A percentile compares a stretch with the other conserved stretches of the same genome.
Evolutionary conservation across 1,284 basidiomycete genomes (phyloP).

Genomic region (Schizophyllum amplum): DNA sequence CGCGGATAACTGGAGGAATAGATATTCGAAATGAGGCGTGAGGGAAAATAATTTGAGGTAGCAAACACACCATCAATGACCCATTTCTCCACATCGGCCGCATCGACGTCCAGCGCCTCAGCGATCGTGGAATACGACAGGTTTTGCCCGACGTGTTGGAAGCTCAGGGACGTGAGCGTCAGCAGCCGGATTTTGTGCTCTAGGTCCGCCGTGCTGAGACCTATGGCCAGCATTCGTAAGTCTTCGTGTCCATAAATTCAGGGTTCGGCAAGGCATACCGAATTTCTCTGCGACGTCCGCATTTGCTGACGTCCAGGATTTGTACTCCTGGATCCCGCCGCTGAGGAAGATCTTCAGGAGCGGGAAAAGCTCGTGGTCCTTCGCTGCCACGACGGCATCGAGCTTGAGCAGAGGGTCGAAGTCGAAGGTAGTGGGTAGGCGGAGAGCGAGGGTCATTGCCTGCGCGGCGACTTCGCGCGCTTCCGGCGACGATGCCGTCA

Average conservation of each 20-base stretch:
- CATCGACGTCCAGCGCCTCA: slow-evolving; percentile 57
- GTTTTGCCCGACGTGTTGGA: slow-evolving; percentile 69
- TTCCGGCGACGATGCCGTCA: slow-evolving; percentile 43
- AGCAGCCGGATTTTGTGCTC: slow-evolving; percentile 80
- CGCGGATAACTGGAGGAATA: slow-evolving; percentile 69
- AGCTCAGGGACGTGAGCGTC: slow-evolving; percentile 72
- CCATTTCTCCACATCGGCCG: slow-evolving; percentile 80
- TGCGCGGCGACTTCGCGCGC: slow-evolving; percentile 50
- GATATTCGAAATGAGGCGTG: slow-evolving; percentile 5
- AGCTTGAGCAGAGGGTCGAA: slow-evolving; percentile 77
- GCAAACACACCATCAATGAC: slow-evolving; percentile 71
- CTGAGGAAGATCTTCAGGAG: slow-evolving; percentile 69
- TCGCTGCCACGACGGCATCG: slow-evolving; percentile 62
- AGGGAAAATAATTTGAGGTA: not conserved
- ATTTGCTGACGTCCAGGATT: slow-evolving; percentile 54
- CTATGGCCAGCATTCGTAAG: slow-evolving; percentile 22
- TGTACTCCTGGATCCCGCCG: slow-evolving; percentile 58
- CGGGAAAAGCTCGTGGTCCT: slow-evolving; percentile 59
- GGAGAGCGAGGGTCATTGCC: slow-evolving; percentile 58
- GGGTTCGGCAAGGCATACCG: slow-evolving; percentile 36
- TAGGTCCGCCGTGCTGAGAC: slow-evolving; percentile 47
- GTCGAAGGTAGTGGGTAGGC: slow-evolving; percentile 66
- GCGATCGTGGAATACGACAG: slow-evolving; percentile 73
- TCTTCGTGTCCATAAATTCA: not conserved
- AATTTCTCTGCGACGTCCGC: slow-evolving; percentile 46